Evolutionary conservation across 2,329 filamentous ascomycete genomes (phyloP), one percentile per base, ranked within the genome.

Genomic region (Cercospora sp.): DNA sequence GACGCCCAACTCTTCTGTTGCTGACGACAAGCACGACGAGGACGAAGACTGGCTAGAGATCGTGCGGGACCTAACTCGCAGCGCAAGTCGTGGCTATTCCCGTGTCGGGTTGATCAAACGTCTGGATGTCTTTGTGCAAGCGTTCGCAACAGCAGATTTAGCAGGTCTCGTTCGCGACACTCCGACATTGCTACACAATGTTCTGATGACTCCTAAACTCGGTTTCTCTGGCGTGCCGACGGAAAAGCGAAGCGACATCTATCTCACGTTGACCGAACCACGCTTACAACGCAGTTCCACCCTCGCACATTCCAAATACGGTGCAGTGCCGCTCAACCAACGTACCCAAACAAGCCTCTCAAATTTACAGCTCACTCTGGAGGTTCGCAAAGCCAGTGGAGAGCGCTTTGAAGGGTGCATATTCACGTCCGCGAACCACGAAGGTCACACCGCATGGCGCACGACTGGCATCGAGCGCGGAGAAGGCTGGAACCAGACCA

Each of bases 221-320:
- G 95, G 94, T 1, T 98, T 99, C 78, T 92, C 94, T 3, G 94
- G 94, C 12, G 94, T 94, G 1, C 94, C 95, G 0, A 93, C 91
- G 0, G 94, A 93, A 77, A 86, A 91, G 16, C 86, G 96, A 74
- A 97, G 93, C 10, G 96, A 99, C 78, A 98, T 99, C 61, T 99
- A 99, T 77, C 80, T 99, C 55, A 97, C 93, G 0, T 80, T 99
- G 59, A 88, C 89, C 67, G 89, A 93, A 71, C 91, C 93, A 0
- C 85, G 89, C n/a, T 83, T 99, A 26, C 89, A 90, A 18, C 89
- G 89, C 66, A 86, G 88, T 71, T 86, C 87, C 10, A 82, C 87
- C 49, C 80, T 90, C 24, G 86, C 88, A 8, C 89, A 91, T 75
- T 88, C 89, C 0, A 92, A 97, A 74, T 89, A 91, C 37, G 93